Base-by-base conservation (phyloP, 345 rosid species). In the Schrenkiella parvula region DNA sequence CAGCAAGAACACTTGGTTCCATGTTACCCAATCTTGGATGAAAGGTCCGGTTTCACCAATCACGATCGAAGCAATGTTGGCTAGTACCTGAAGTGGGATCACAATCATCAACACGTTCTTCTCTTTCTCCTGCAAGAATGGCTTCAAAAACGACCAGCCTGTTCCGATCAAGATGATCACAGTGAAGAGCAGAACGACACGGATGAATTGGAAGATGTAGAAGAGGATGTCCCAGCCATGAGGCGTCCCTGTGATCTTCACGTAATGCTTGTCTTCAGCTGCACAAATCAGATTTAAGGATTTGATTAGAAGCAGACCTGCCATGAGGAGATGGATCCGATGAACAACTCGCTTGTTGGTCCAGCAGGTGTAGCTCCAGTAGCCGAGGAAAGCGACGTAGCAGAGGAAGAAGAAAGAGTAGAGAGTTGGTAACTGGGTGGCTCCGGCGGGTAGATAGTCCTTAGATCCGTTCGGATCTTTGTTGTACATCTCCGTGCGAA, bases 121-220 rank as follows among this genome's bases (percentile, higher is more conserved):
- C 80, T 95, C 98, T 79, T 84, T 88, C 84, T 95, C 99, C 75
- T 95, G 99, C 77, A 95, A 70, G 58, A 89, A 95, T 0, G 99
- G 98, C 74, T 95, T 95, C 75, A 92, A 72, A 72, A 95, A 91
- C 10, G 99, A 95, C 99, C 98, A 95, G 4, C 99, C 99, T 2
- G 99, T 95, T 2, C 98, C 99, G 56, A 95, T 84, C 88, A 92
- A 84, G 54, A 95, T 86, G 59, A 95, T 95, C 32, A 95, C 98
- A 0, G 97, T 95, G 64, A 92, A 95, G 37, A 95, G 85, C 56
- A 95, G 74, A 22, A 95, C 96, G 2, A 87, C 97, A 1, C 98
- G 86, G 23, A 95, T 84, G 64, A 87, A 92, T 55, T 90, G 98
- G 80, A 92, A 95, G 37, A 92, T 86, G 79, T 95, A 95, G 53